Base-by-base conservation (phyloP, 2,329 filamentous ascomycete genomes). In the Clathrospora elynae region DNA sequence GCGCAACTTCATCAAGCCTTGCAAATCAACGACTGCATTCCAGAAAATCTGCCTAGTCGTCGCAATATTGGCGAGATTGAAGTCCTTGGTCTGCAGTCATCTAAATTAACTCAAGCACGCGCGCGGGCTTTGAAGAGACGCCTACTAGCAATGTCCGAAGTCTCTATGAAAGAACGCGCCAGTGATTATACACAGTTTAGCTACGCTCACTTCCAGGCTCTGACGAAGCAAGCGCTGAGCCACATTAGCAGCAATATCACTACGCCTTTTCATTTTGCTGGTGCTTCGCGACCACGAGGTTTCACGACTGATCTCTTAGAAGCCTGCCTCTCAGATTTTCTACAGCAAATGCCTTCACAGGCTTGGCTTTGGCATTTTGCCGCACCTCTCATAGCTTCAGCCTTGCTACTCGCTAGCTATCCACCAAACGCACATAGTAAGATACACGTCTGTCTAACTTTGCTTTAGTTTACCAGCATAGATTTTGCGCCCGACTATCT, bases 351-450 rank as follows among this genome's bases (percentile, higher is more conserved):
- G 14, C 62, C 59, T 6, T 57, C 45, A 9, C 33, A 62, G 26
- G 45, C 49, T 12, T 62, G 46, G 53, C 33, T 59, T 5, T 60
- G 41, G 49, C 46, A 58, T 36, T 35, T 64, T 19, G 29, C 49
- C 9, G 38, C 45, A 22, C 59, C 61, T 13, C 22, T 67, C 10
- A 28, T 67, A 16, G 54, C 55, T 8, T 66, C 54, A 3, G 50
- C 60, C 11, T 31, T 65, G 1, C 29, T 61, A 19, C 42, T 67
- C 3, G 44, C 57, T 5, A 54, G 47, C 19, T 65, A 62, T 35
- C 55, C 57, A 17, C 54, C 54, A 14, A 37, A 45, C 6, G 36
- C 55, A 7, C 51, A 65, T 35, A 14, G 55, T 66, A 51, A 46
- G 53, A 20, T 38, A 17, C 11, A 9, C 6, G n/a, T 9, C 12